A percentile compares a stretch with the other conserved stretches of the same genome.
Conservation (phyloP, 371 early-diverging fungal genomes). For the Basidiobolus meristosporus region DNA sequence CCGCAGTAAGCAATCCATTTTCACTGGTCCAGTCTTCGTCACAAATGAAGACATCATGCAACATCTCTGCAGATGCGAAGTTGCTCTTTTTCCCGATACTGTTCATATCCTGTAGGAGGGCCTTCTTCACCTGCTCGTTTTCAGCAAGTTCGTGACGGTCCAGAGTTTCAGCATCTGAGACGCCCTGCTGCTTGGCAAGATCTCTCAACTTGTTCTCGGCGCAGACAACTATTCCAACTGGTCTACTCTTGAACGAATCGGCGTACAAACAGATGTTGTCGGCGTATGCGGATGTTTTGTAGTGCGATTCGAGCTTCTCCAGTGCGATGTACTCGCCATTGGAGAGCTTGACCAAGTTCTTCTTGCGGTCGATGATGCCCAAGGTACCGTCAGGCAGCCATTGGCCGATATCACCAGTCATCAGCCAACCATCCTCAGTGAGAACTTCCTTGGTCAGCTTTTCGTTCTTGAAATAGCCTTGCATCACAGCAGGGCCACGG, state of each 20-base stretch:
- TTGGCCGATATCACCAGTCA: constrained; percentile 89
- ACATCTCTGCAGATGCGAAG: constrained; percentile 45
- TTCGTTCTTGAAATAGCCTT: constrained; percentile 62
- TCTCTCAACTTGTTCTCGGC: too few relatives aligned
- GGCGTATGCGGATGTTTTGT: constrained; percentile 56
- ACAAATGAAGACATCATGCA: constrained; percentile 44
- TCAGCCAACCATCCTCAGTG: constrained; percentile 78
- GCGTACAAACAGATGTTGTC: constrained; percentile 78
- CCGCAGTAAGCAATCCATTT: constrained; percentile 71
- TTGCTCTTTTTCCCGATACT: constrained; percentile 31
- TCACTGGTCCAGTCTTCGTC: constrained; percentile 77
- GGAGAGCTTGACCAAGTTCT: constrained; percentile 71
- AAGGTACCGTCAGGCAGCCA: constrained; percentile 47
- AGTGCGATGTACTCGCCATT: too few relatives aligned
- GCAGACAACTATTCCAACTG: constrained; percentile 48
- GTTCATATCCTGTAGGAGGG: too few relatives aligned
- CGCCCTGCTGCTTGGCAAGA: too few relatives aligned
- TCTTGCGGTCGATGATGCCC: constrained; percentile 65
- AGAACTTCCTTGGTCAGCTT: constrained; percentile 55
- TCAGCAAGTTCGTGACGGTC: too few relatives aligned
- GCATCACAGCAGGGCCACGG: constrained; percentile 59
- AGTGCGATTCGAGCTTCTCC: constrained; percentile 95
- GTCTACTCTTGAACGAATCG: constrained; percentile 39
- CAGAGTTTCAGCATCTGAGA: too few relatives aligned
- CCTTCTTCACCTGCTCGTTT: too few relatives aligned